These are phyloP conservation scores for Sporopachydermia quercuum DNA, from an alignment of 805 yeast genomes.

Conservation along the genomic window DNA sequence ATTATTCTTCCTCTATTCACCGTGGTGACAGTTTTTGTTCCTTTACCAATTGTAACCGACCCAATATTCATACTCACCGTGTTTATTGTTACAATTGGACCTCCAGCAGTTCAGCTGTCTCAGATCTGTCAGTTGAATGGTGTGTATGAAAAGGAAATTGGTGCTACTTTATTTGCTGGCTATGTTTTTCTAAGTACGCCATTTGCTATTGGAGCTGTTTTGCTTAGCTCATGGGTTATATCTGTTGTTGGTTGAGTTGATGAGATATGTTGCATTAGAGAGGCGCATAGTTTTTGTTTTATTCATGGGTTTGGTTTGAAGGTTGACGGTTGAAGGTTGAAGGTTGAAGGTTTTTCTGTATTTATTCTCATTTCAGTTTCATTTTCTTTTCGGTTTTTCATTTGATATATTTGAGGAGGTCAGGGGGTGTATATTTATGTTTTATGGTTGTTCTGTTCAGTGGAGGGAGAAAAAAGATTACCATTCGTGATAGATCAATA, in stretches of 20 bases:
- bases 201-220: slow-evolving; percentile 58
- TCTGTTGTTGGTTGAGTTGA: too few relatives aligned
- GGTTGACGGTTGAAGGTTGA: too few relatives aligned
- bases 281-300: not conserved
- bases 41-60: slow-evolving; percentile 58
- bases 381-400: too few relatives aligned
- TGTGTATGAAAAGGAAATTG: slow-evolving; percentile 68
- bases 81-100: slow-evolving; percentile 59
- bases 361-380: too few relatives aligned
- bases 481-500: too few relatives aligned
- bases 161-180: slow-evolving; percentile 72
- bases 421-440: too few relatives aligned
- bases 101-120: slow-evolving; percentile 74
- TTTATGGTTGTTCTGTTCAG: too few relatives aligned
- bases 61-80: slow-evolving; percentile 70
- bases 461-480: too few relatives aligned
- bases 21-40: slow-evolving; percentile 43
- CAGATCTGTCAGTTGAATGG: slow-evolving; percentile 70
- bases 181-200: slow-evolving; percentile 65
- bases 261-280: slow-evolving; percentile 22
- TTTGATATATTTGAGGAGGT: too few relatives aligned
- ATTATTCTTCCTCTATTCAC: slow-evolving; percentile 55
- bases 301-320: too few relatives aligned
- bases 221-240: too few relatives aligned
- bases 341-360: too few relatives aligned